Evolutionary conservation across 495 filamentous ascomycete genomes (phyloP).

Genomic region (Aspergillus homomorphus): DNA sequence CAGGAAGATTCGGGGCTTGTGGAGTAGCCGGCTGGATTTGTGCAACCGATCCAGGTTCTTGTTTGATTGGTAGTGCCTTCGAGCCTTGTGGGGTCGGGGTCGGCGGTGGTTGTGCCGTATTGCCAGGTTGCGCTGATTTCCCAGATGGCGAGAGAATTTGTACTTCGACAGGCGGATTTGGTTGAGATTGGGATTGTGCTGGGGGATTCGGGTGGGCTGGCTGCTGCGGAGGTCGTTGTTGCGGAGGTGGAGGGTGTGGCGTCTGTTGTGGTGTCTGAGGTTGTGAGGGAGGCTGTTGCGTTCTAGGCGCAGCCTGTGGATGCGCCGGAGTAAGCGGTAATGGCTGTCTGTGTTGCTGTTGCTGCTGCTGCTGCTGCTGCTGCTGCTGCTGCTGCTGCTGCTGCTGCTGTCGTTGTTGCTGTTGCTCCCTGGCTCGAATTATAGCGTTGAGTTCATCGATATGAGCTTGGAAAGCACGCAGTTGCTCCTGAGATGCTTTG

Average conservation of each 20-base stretch:
- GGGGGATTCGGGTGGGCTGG: conserved; percentile 10
- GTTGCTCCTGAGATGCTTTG: conserved; percentile 72
- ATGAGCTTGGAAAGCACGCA: conserved; percentile 85
- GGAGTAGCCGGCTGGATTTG: conserved; percentile 18
- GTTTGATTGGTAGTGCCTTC: conserved; percentile 27
- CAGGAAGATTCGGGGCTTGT: conserved; percentile 20
- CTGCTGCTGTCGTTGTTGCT: conserved; percentile 33
- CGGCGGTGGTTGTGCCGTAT: conserved; percentile 22
- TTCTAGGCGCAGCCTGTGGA: conserved; percentile 9
- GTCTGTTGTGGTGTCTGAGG: conserved; percentile 15
- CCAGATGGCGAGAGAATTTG: conserved; percentile 25
- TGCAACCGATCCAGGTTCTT: conserved; percentile 27
- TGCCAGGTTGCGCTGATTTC: conserved; percentile 19
- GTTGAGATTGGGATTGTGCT: conserved; percentile 25
- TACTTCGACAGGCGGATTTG: conserved; percentile 24
- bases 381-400: conserved; percentile 18
- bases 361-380: conserved; percentile 19
- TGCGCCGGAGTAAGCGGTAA: conserved; percentile 23
- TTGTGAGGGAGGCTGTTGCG: conserved; percentile 7
- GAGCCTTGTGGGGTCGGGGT: conserved; percentile 21
- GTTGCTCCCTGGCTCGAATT: conserved; percentile 47
- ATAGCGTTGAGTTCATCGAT: conserved; percentile 83
- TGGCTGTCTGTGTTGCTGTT: conserved; percentile 20
- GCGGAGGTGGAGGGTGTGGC: conserved; percentile 7
- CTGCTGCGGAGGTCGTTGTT: conserved; percentile 16